Evolutionary conservation across 2,329 filamentous ascomycete genomes (phyloP).

Genomic region (Botrytis cinerea): DNA sequence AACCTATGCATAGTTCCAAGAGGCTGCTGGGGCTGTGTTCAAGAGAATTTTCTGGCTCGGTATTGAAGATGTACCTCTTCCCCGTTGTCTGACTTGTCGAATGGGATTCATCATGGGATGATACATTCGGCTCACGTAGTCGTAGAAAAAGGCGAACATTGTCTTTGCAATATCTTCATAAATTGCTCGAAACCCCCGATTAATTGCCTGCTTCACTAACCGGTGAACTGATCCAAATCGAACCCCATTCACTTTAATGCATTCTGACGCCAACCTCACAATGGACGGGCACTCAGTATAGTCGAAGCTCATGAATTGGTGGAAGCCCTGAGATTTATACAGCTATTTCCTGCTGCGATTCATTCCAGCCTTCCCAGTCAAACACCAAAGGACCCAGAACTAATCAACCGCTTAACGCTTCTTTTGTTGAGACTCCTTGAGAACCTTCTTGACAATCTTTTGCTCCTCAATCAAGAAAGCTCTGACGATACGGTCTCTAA

Average conservation of each 20-base stretch:
- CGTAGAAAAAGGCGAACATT: background rate
- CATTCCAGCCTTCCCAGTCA: constrained; percentile 42
- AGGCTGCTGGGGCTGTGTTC: constrained; percentile 1
- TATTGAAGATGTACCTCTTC: background rate
- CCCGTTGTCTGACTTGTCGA: background rate
- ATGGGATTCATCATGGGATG: background rate
- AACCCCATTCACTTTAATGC: constrained; percentile 16
- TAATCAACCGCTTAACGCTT: constrained; percentile 39
- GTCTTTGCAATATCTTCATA: constrained; percentile 10
- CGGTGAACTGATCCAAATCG: constrained; percentile 14
- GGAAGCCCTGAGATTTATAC: constrained; percentile 41
- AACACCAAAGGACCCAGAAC: constrained; percentile 41
- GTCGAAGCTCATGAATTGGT: constrained; percentile 38
- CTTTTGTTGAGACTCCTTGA: constrained; percentile 91
- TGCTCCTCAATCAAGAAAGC: constrained; percentile 99
- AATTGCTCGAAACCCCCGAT: constrained; percentile 4
- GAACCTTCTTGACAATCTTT: constrained; percentile 99
- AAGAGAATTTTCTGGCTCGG: background rate
- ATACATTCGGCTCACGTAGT: background rate
- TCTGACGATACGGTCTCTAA: constrained; percentile 95
- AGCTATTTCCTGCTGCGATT: constrained; percentile 41
- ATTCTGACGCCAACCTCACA: constrained; percentile 18
- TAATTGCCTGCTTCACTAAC: constrained; percentile 19
- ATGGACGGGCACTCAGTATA: constrained; percentile 22
- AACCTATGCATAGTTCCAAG: background rate